Conservation (phyloP, 768 basidiomycete genomes). For the Tylopilus rubrobrunneus region DNA sequence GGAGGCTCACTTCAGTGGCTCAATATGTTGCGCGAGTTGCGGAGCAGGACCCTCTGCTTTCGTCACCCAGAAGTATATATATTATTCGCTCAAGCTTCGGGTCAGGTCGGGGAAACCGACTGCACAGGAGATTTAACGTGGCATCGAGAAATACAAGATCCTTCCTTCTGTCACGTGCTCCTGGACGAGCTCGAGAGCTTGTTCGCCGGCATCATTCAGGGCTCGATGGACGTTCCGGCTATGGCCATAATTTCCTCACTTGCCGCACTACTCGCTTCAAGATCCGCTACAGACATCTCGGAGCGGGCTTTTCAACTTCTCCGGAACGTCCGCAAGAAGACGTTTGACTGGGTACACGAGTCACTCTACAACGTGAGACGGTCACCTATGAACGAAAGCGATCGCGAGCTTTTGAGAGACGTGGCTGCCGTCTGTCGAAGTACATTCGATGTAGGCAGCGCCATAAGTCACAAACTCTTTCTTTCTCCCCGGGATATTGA, state of each 20-base stretch:
- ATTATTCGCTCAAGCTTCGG: slow-evolving; percentile 41
- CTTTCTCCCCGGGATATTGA: slow-evolving; percentile 22
- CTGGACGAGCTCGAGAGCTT: slow-evolving; percentile 35
- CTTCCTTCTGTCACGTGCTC: slow-evolving; percentile 23
- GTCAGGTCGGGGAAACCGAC: no score
- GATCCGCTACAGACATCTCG: not conserved
- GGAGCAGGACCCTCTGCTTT: slow-evolving; percentile 37
- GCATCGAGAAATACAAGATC: slow-evolving; percentile 37
- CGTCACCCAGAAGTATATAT: slow-evolving; percentile 37
- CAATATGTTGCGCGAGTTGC: slow-evolving; percentile 42
- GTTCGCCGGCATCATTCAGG: slow-evolving; percentile 33
- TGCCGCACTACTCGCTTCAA: slow-evolving; percentile 11
- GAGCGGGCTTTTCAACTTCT: slow-evolving; percentile 21
- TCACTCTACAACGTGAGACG: no score
- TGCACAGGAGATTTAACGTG: no score
- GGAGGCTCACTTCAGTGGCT: slow-evolving; percentile 24
- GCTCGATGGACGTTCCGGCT: slow-evolving; percentile 37
- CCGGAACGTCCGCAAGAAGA: slow-evolving; percentile 28
- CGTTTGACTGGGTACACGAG: slow-evolving; percentile 37
- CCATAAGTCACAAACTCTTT: slow-evolving; percentile 3
- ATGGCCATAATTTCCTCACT: slow-evolving; percentile 35
- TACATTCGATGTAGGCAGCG: not conserved
- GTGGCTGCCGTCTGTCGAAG: slow-evolving; percentile 38
- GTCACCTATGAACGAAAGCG: no score
- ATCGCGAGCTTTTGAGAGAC: no score